Evolutionary conservation across 805 yeast genomes (phyloP).

Genomic region (Candida sithepensis): DNA sequence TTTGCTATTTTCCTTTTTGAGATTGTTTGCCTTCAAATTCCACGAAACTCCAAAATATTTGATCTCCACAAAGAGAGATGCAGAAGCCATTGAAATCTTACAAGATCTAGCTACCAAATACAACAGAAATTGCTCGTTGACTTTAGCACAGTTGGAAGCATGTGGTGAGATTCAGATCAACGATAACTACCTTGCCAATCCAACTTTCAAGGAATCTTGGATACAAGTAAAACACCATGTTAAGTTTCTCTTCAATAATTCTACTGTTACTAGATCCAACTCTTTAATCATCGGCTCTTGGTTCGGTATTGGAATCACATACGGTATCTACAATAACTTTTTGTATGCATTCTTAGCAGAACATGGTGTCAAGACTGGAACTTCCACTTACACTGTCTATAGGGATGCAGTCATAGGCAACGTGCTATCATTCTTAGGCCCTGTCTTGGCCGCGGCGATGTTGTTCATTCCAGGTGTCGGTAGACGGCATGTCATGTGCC

Average conservation of each 20-base stretch:
- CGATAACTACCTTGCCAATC: constrained; percentile 10
- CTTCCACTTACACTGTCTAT: constrained; percentile 34
- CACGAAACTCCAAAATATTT: constrained; percentile 33
- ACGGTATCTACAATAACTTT: constrained; percentile 47
- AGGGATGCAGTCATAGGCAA: constrained; percentile 42
- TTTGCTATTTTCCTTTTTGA: constrained; percentile 38
- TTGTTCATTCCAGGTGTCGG: constrained; percentile 34
- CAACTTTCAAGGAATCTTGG: neutral
- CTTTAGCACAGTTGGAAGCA: constrained; percentile 37
- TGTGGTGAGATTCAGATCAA: constrained; percentile 33
- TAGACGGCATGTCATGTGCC: constrained; percentile 46
- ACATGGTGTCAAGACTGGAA: constrained; percentile 42
- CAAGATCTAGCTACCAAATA: constrained; percentile 42
- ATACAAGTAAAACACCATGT: constrained; percentile 30
- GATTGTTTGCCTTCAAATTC: constrained; percentile 38
- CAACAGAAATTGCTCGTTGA: constrained; percentile 33
- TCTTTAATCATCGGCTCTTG: constrained; percentile 42
- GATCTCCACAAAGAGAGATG: constrained; percentile 39
- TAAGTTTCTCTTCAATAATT: constrained; percentile 40
- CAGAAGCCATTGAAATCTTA: constrained; percentile 38
- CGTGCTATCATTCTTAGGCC: constrained; percentile 40
- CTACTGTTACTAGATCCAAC: constrained; percentile 35
- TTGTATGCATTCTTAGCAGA: constrained; percentile 43
- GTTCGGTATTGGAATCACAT: constrained; percentile 50
- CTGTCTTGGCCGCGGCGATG: constrained; percentile 41